Conservation (phyloP, 768 basidiomycete genomes). For the Mycena vitilis region DNA sequence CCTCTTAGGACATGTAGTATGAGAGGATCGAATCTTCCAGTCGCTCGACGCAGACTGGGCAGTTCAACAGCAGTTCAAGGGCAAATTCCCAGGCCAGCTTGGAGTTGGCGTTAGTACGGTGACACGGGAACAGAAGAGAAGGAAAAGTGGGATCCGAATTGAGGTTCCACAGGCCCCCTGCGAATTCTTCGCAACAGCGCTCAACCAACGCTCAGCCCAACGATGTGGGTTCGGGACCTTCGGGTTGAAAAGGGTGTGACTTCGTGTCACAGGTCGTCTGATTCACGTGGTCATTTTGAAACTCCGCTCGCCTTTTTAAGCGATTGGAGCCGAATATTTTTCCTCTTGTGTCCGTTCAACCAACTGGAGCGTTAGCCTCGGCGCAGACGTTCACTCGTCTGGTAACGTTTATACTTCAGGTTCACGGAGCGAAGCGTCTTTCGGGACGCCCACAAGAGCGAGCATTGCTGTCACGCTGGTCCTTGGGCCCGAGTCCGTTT, state of each 20-base stretch:
- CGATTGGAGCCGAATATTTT: constrained; percentile 37
- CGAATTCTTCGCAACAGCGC: neutral
- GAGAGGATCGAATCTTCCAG: too few relatives aligned
- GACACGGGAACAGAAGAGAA: too few relatives aligned
- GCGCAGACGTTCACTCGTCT: constrained; percentile 65
- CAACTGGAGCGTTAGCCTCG: constrained; percentile 70
- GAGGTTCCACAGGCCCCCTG: too few relatives aligned
- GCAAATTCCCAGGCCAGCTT: too few relatives aligned
- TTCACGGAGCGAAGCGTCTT: constrained; percentile 82
- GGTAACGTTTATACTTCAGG: constrained; percentile 75
- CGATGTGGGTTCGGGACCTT: neutral
- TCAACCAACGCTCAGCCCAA: neutral
- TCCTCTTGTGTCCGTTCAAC: constrained; percentile 75
- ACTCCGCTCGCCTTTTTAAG: constrained; percentile 45
- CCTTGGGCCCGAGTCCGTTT: constrained; percentile 59
- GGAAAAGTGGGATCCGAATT: too few relatives aligned
- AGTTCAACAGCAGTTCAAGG: too few relatives aligned
- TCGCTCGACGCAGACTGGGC: too few relatives aligned
- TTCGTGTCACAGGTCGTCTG: neutral
- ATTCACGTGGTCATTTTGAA: constrained; percentile 35
- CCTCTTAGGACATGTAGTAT: too few relatives aligned
- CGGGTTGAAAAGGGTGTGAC: neutral
- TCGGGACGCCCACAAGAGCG: constrained; percentile 63
- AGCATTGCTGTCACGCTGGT: constrained; percentile 47
- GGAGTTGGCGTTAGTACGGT: too few relatives aligned